Evolutionary conservation across 768 basidiomycete species (phyloP).

Genomic region (Cystofilobasidium macerans): DNA sequence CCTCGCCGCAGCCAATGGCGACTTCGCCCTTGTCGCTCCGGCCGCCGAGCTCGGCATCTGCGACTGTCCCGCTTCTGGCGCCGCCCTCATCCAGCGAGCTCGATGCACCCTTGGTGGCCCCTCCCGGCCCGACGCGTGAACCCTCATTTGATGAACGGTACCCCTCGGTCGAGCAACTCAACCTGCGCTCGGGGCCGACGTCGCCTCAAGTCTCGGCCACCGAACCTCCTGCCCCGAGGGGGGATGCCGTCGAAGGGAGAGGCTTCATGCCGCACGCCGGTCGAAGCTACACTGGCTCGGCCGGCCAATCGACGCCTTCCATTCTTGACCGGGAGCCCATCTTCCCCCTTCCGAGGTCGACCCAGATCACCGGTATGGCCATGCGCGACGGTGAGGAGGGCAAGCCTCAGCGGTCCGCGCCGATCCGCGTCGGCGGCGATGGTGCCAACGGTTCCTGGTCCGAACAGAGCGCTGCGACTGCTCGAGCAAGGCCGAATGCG

Average conservation of each 20-base stretch:
- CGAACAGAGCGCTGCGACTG: background rate
- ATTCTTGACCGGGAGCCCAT: background rate
- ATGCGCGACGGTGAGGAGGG: slow-evolving; percentile 5
- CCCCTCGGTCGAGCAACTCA: slow-evolving; percentile 17
- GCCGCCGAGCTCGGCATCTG: background rate
- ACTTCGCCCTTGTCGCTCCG: background rate
- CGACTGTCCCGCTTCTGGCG: background rate
- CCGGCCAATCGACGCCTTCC: background rate
- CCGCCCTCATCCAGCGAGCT: background rate
- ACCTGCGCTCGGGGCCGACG: background rate
- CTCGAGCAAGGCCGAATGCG: background rate
- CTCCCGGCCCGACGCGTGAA: background rate
- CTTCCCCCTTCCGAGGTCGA: slow-evolving; percentile 4
- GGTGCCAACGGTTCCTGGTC: background rate
- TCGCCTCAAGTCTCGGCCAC: background rate
- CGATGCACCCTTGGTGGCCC: background rate
- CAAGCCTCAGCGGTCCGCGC: background rate
- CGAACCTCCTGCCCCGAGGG: background rate
- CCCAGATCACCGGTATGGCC: slow-evolving; percentile 13
- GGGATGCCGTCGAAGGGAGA: too few relatives aligned
- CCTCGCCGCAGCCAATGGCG: background rate
- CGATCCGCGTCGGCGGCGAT: too few relatives aligned
- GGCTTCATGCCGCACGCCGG: slow-evolving; percentile 16
- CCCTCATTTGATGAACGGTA: slow-evolving; percentile 23
- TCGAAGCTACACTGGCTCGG: slow-evolving; percentile 13